These are phyloP conservation scores for Mortierella alpina DNA, from an alignment of 192 early-diverging fungal genomes.

Conservation along the genomic window DNA sequence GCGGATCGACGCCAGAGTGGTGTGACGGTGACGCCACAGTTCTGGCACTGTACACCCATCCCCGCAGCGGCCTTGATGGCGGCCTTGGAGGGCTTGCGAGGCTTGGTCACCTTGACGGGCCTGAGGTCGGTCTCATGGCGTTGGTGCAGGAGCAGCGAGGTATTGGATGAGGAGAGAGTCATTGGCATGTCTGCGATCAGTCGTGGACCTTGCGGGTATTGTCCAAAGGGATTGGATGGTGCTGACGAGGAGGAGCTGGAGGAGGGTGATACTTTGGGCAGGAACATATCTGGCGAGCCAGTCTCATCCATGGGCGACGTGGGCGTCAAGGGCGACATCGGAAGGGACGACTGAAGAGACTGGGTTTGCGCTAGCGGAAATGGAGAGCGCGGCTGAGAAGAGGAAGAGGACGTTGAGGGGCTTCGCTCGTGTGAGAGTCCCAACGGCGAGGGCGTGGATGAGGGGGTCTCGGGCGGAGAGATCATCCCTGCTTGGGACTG, in stretches of 20 bases:
- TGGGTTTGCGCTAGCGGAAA: background rate
- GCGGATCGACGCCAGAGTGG: slow-evolving; percentile 94
- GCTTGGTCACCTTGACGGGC: slow-evolving; percentile 67
- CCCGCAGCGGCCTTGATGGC: slow-evolving; percentile 30
- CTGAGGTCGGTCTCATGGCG: background rate
- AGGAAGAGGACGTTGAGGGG: background rate
- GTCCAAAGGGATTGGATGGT: background rate
- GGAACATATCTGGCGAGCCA: background rate
- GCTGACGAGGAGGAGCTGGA: background rate
- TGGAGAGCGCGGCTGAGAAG: background rate
- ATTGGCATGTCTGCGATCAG: background rate
- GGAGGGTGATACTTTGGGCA: background rate
- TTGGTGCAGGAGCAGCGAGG: background rate
- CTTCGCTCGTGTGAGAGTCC: background rate
- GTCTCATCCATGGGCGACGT: slow-evolving; percentile 6
- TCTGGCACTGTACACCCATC: slow-evolving; percentile 60
- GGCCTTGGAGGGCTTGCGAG: slow-evolving; percentile 29
- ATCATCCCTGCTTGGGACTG: slow-evolving; percentile 10
- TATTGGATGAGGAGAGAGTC: background rate
- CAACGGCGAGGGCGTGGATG: slow-evolving; percentile 28
- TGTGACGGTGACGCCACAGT: slow-evolving; percentile 87
- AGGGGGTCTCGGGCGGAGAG: slow-evolving; percentile 40
- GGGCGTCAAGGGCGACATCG: slow-evolving; percentile 12
- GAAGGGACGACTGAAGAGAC: background rate
- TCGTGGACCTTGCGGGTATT: no score